Evolutionary conservation across 139 green algal genomes (phyloP), one percentile per base, ranked within the genome.

Genomic region (Edaphochlamys debaryana): DNA sequence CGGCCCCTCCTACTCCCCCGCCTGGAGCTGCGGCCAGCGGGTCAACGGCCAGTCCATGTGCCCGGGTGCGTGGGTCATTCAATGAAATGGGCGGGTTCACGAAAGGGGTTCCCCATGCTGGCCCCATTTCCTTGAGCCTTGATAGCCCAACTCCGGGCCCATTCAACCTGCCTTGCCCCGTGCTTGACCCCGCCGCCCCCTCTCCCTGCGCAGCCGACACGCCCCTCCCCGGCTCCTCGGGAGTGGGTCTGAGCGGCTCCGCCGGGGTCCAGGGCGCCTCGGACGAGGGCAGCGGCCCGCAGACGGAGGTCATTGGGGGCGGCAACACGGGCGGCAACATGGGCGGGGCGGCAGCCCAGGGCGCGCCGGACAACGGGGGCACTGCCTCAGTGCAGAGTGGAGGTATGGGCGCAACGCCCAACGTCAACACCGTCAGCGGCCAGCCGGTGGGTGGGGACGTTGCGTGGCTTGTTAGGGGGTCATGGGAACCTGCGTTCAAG

Each of bases 371-470:
- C 30, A 20, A 11, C 62, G n/a, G 62, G n/a, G 9, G n/a, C 62
- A 38, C 30, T 8, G 62, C n/a, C 62, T 1, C 27, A n/a, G n/a
- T n/a, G n/a, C n/a, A n/a, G n/a, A n/a, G n/a, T n/a, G n/a, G n/a
- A n/a, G n/a, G n/a, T n/a, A n/a, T n/a, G n/a, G n/a, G n/a, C n/a
- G n/a, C n/a, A n/a, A n/a, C n/a, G n/a, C n/a, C n/a, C n/a, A n/a
- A 68, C 56, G 17, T 68, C 38, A 80, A 80, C 73, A 80, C 73
- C 38, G 58, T 69, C 29, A 70, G 37, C 56, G 73, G 73, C 73
- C 25, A 37, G 54, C 73, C 73, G 56, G 71, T 79, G 34, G 2
- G 71, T 48, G 36, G 3, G 67, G 5, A 48, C 4, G 67, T 72
- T 6, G 23, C 19, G 23, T 32, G 50, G 15, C 15, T 58, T 58